Percentiles rank a stretch among this genome's conserved stretches.
Evolutionary conservation across 805 yeast genomes (phyloP).

Genomic region (Candida patagonica): DNA sequence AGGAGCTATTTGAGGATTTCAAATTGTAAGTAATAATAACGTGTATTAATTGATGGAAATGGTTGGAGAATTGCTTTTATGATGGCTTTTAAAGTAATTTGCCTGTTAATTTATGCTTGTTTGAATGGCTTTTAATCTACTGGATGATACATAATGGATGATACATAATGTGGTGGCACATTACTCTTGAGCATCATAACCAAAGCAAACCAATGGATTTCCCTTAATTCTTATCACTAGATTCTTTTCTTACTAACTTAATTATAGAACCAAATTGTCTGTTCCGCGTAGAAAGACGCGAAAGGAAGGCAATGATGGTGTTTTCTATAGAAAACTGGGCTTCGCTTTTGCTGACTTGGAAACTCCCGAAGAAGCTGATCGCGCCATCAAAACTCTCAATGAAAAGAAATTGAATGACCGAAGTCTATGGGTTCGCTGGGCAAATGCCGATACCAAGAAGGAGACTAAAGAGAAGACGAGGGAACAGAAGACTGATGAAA

Average conservation of each 20-base stretch:
- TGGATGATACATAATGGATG: too few species aligned
- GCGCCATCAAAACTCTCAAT: conserved; percentile 34
- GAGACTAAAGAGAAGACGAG: not conserved
- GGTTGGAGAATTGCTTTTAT: too few species aligned
- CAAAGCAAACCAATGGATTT: too few species aligned
- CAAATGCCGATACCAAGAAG: conserved; percentile 26
- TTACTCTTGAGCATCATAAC: too few species aligned
- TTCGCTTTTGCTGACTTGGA: conserved; percentile 43
- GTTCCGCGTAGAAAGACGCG: not conserved
- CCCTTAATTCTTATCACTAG: too few species aligned
- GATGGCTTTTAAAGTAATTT: too few species aligned
- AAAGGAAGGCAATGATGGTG: conserved; percentile 11
- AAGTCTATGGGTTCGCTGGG: conserved; percentile 25
- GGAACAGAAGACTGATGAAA: not conserved
- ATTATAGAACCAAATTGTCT: not conserved
- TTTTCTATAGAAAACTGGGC: conserved; percentile 32
- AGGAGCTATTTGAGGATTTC: conserved; percentile 35
- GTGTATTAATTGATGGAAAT: too few species aligned
- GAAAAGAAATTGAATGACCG: conserved; percentile 25
- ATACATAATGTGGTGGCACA: too few species aligned
- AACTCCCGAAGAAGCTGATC: conserved; percentile 32
- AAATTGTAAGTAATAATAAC: conserved; percentile 40
- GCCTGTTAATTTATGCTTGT: too few species aligned
- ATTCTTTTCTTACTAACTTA: too few species aligned
- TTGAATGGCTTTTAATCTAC: too few species aligned